phyloP scores from a whole-genome alignment of 352 stramenopile species.

The Phytopythium boreale region DNA sequence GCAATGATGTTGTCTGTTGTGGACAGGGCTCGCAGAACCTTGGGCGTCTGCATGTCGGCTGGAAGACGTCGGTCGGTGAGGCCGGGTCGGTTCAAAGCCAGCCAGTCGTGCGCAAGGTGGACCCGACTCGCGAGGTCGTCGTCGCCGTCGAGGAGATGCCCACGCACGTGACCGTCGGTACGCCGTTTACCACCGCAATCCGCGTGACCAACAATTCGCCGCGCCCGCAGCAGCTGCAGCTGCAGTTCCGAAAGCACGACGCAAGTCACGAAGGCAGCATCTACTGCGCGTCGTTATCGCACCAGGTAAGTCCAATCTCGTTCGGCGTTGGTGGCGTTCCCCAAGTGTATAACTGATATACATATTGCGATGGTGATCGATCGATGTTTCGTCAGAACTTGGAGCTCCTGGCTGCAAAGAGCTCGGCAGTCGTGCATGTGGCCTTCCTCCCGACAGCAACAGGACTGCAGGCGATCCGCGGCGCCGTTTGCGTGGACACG shows the following conservation, averaged over 20 bases:
- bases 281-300: constrained; percentile 64
- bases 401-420: constrained; percentile 45
- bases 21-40: constrained; percentile 64
- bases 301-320: constrained; percentile 45
- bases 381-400: constrained; percentile 47
- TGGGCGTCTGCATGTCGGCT: constrained; percentile 73
- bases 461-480: constrained; percentile 60
- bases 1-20: neutral
- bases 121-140: constrained; percentile 34
- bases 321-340: neutral
- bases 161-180: constrained; percentile 41
- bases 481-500: constrained; percentile 67
- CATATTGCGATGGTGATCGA: neutral
- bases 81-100: constrained; percentile 80
- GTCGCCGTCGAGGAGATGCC: constrained; percentile 46
- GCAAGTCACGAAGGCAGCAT: constrained; percentile 32
- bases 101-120: constrained; percentile 63
- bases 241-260: constrained; percentile 81
- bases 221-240: constrained; percentile 59
- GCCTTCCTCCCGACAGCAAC: constrained; percentile 66
- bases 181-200: constrained; percentile 47
- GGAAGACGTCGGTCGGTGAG: constrained; percentile 81
- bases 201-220: constrained; percentile 66
- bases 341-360: neutral
- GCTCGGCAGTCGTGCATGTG: constrained; percentile 37